phyloP scores from a whole-genome alignment of 2,329 filamentous ascomycete species.

The Berkeleyomyces basicola region DNA sequence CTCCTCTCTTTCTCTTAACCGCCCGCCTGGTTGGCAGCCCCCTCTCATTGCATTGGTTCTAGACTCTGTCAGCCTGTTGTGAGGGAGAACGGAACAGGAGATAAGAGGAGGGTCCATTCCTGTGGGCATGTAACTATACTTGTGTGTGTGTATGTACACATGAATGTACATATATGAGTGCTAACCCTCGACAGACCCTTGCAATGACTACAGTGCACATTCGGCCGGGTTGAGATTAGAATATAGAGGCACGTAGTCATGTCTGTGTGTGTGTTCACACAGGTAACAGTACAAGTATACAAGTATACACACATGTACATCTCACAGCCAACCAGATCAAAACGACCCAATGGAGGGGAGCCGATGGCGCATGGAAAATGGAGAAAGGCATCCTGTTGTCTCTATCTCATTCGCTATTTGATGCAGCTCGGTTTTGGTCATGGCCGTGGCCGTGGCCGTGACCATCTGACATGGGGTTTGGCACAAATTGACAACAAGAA shows the following conservation, averaged over 20 bases:
- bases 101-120: not conserved
- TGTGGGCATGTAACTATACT: no score
- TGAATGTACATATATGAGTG: not conserved
- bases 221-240: no score
- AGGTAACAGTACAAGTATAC: not conserved
- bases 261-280: not conserved
- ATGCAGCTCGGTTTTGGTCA: not conserved
- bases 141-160: no score
- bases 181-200: not conserved
- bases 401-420: not conserved
- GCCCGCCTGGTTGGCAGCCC: not conserved
- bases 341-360: not conserved
- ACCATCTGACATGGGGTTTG: not conserved
- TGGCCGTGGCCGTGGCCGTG: not conserved
- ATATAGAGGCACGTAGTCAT: no score
- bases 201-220: not conserved
- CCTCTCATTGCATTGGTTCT: not conserved
- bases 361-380: not conserved
- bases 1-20: not conserved
- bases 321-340: not conserved
- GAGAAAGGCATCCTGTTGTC: slow-evolving; percentile 1
- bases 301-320: not conserved
- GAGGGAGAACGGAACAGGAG: not conserved
- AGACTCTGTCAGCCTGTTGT: not conserved
- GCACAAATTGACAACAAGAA: not conserved